Percentiles rank a stretch among this genome's conserved stretches.
These are phyloP conservation scores for Moricandia arvensis DNA, from an alignment of 345 rosid species.

Conservation along the genomic window DNA sequence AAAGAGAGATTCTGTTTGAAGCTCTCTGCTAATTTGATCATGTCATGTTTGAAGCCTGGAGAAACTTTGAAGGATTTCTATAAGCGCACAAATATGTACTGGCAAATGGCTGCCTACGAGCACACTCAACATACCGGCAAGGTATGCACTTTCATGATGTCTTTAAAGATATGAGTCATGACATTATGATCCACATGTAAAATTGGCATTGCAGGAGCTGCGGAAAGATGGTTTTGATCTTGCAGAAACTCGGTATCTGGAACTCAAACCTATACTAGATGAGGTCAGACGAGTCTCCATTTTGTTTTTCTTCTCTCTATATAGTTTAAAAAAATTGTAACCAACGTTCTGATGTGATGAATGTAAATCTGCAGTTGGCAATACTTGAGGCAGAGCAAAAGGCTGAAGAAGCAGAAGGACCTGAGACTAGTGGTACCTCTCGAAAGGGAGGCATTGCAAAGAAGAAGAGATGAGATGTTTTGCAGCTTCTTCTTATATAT, in stretches of 20 bases:
- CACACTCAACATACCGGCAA: slow-evolving; percentile 98
- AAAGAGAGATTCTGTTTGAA: slow-evolving; percentile 4
- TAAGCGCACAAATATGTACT: slow-evolving; percentile 81
- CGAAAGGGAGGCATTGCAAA: slow-evolving; percentile 57
- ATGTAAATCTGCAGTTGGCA: slow-evolving; percentile 53
- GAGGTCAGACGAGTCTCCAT: slow-evolving; percentile 52
- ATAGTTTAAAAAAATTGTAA: background rate
- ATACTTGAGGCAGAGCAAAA: slow-evolving; percentile 88
- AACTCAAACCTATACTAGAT: slow-evolving; percentile 89
- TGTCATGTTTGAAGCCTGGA: slow-evolving; percentile 67
- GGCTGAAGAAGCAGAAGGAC: slow-evolving; percentile 86
- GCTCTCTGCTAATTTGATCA: slow-evolving; percentile 7
- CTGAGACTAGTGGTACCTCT: slow-evolving; percentile 55
- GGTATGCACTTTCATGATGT: slow-evolving; percentile 44
- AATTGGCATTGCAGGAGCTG: slow-evolving; percentile 62
- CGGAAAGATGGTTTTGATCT: slow-evolving; percentile 97
- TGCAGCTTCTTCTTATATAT: background rate
- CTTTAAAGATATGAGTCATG: background rate
- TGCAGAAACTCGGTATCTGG: slow-evolving; percentile 77
- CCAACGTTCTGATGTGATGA: slow-evolving; percentile 2
- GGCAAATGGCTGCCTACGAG: slow-evolving; percentile 99
- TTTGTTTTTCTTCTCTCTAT: background rate
- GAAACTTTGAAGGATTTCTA: slow-evolving; percentile 92
- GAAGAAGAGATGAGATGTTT: slow-evolving; percentile 49
- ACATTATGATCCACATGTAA: slow-evolving; percentile 5